Conservation (phyloP, 768 basidiomycete genomes). For the Obba rivulosa region DNA sequence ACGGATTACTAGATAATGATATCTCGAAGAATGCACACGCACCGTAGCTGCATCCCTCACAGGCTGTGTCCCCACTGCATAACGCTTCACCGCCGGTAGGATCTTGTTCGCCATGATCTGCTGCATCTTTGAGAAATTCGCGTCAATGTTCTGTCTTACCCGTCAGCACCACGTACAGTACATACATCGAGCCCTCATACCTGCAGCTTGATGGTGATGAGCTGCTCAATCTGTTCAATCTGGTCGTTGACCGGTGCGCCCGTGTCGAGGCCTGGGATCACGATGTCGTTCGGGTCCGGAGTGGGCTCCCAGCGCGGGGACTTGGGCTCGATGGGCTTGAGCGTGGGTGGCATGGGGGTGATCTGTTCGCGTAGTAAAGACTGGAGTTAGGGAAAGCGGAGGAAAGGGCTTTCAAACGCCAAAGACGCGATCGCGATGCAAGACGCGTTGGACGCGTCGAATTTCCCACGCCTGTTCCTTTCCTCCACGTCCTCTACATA, state of each 20-base stretch:
- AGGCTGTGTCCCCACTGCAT: conserved; percentile 81
- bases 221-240: conserved; percentile 92
- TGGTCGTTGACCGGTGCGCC: conserved; percentile 70
- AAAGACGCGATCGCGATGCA: too few relatives aligned
- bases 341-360: conserved; percentile 18
- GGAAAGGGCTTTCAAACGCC: too few relatives aligned
- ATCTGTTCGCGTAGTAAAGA: not conserved
- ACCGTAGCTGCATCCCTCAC: conserved; percentile 90
- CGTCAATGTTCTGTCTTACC: conserved; percentile 71
- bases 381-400: too few relatives aligned
- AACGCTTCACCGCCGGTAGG: conserved; percentile 85
- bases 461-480: too few relatives aligned
- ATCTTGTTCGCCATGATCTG: conserved; percentile 74
- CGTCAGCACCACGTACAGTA: not conserved
- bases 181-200: conserved; percentile 27
- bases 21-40: conserved; percentile 16
- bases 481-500: too few relatives aligned
- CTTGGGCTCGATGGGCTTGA: conserved; percentile 50
- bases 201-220: conserved; percentile 90
- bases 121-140: conserved; percentile 89
- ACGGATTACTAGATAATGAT: not conserved
- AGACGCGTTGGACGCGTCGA: too few relatives aligned
- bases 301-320: conserved; percentile 65
- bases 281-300: conserved; percentile 55
- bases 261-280: conserved; percentile 68